Evolutionary conservation across 345 rosid species (phyloP), one percentile per base, ranked within the genome.

Genomic region (Aurinia saxatilis): DNA sequence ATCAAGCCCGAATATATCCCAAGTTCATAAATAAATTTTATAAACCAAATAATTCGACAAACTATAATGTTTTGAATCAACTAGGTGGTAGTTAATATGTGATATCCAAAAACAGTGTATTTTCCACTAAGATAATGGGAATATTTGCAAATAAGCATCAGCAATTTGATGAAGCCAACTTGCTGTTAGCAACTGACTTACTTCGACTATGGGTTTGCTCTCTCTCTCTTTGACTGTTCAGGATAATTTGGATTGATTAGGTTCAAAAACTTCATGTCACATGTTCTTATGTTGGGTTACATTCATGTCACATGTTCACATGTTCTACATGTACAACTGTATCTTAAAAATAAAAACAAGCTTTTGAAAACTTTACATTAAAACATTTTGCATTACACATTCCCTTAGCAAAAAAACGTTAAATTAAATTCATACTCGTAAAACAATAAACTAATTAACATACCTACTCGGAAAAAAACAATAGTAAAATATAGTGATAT

Each of bases 251-350:
- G 12, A 15, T 18, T 30, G 60, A 31, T 51, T 40, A 25, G 9
- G 48, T 37, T 25, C 6, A 23, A 63, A 39, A 40, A n/a, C 50
- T 51, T 40, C 21, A 15, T 48, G 55, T 48, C 47, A 61, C 66
- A 39, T 50, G 58, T 12, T 49, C 30, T 23, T 23, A 2, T 3
- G 27, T 23, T 23, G 27, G 27, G 27, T 23, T 23, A 23, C 3
- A 23, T 50, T 39, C 23, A 16, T 49, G 56, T 49, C 48, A 62
- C 66, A 40, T 51, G 59, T 12, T 50, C 40, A 27, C 49, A 50
- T 50, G 57, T 61, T 37, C 18, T 49, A 50, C 57, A 27, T 50
- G 49, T 30, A 40, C 60, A 51, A 8, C 50, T 31, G 33, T 39
- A 5, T 7, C 13, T 33, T 31, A 8, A 4, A 17, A 0, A 1